These are phyloP conservation scores for Suaeda aralocaspica DNA, from an alignment of 148 eudicot genomes.

Conservation along the genomic window DNA sequence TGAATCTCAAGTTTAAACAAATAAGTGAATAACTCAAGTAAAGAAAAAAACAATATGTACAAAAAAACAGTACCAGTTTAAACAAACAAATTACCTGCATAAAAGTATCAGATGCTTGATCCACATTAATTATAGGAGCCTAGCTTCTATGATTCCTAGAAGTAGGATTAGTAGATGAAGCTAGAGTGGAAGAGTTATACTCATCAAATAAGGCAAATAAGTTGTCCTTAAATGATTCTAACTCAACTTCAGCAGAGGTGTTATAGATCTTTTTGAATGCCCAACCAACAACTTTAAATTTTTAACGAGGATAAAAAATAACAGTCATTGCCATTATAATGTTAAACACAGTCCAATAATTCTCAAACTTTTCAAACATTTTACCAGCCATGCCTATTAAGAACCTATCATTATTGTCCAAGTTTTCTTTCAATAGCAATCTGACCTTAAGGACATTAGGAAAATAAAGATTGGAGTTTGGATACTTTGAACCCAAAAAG, in stretches of 20 bases:
- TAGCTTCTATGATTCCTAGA: neutral
- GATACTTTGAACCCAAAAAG: no score
- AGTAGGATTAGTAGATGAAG: neutral
- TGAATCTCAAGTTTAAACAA: neutral
- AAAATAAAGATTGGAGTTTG: no score
- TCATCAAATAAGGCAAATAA: slow-evolving; percentile 2
- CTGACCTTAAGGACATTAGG: neutral
- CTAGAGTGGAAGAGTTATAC: neutral
- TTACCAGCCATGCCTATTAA: neutral
- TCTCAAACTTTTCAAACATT: slow-evolving; percentile 7
- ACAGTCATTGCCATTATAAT: neutral
- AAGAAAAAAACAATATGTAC: no score
- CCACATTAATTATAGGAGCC: no score
- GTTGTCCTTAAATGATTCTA: neutral
- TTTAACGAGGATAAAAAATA: slow-evolving; percentile 6
- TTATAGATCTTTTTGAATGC: neutral
- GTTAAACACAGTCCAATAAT: neutral
- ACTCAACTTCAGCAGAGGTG: neutral
- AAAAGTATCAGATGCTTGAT: no score
- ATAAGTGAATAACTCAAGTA: no score
- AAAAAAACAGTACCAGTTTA: no score
- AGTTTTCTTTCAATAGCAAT: neutral
- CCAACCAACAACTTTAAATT: neutral
- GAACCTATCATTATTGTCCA: neutral
- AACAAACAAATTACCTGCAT: no score